Evolutionary conservation across 441 rosid genomes (phyloP).

Genomic region (Brassica balearica): DNA sequence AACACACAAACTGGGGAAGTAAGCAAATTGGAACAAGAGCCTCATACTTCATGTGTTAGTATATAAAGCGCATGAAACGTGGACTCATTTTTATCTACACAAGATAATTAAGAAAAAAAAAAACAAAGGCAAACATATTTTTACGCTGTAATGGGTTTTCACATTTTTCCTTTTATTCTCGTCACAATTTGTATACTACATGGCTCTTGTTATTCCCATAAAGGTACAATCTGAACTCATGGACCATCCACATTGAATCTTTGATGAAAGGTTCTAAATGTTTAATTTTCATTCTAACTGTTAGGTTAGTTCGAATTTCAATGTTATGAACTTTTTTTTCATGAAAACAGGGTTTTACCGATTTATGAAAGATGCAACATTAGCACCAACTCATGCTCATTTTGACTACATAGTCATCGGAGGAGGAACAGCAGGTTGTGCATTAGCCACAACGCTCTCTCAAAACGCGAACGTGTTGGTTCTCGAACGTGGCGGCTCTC

Average conservation of each 20-base stretch:
- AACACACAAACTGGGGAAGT: constrained; percentile 16
- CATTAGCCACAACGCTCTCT: constrained; percentile 59
- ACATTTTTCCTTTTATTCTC: constrained; percentile 15
- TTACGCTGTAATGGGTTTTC: constrained; percentile 13
- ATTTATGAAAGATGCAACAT: constrained; percentile 50
- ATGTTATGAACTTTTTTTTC: background rate
- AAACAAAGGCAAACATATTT: background rate
- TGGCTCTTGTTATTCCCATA: constrained; percentile 42
- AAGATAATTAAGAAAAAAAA: background rate
- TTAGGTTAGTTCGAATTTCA: background rate
- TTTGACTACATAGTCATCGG: constrained; percentile 58
- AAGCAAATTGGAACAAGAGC: constrained; percentile 4
- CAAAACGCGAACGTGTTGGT: constrained; percentile 47
- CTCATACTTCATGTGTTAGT: background rate
- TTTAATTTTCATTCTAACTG: background rate
- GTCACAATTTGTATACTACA: constrained; percentile 29
- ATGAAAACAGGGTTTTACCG: constrained; percentile 44
- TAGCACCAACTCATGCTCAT: constrained; percentile 43
- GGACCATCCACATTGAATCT: background rate
- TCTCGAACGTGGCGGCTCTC: constrained; percentile 58
- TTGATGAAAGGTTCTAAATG: background rate
- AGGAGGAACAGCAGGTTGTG: constrained; percentile 61
- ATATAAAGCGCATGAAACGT: constrained; percentile 18
- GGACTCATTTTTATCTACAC: background rate
- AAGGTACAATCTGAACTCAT: constrained; percentile 39